Conservation (phyloP, 306 rosid species). For the Mucuna pruriens region DNA sequence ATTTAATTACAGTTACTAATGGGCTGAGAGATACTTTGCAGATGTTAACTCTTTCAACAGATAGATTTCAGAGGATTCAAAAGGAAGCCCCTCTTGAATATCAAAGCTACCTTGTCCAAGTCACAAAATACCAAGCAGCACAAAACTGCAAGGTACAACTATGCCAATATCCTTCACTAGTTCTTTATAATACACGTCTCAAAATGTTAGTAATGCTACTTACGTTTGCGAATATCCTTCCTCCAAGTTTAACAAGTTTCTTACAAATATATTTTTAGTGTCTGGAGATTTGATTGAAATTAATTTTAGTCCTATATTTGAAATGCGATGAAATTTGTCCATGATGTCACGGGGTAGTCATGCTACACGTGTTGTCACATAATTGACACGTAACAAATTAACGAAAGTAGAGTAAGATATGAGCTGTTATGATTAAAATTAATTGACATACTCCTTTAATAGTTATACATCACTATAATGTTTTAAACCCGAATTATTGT, state of each 20-base stretch:
- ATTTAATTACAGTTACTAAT: conserved; percentile 13
- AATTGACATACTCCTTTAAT: too few relatives aligned
- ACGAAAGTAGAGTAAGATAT: too few relatives aligned
- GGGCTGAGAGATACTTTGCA: conserved; percentile 36
- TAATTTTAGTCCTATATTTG: too few relatives aligned
- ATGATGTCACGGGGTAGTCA: too few relatives aligned
- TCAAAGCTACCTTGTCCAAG: conserved; percentile 85
- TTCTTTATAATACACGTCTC: not conserved
- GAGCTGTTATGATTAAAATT: too few relatives aligned
- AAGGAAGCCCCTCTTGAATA: conserved; percentile 87
- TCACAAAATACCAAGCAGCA: conserved; percentile 94
- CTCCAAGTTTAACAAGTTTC: too few relatives aligned
- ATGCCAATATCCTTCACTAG: not conserved
- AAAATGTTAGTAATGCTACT: not conserved
- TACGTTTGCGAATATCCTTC: not conserved
- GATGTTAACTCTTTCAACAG: conserved; percentile 90
- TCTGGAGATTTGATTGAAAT: too few relatives aligned
- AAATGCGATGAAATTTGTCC: too few relatives aligned
- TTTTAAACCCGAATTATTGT: not conserved
- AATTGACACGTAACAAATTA: too few relatives aligned
- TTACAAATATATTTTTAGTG: too few relatives aligned
- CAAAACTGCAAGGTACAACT: conserved; percentile 74
- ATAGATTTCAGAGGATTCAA: conserved; percentile 83
- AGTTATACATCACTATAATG: too few relatives aligned
- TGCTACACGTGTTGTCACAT: too few relatives aligned